phyloP scores from a whole-genome alignment of 306 rosid genomes.

The Dalbergia cochinchinensis region DNA sequence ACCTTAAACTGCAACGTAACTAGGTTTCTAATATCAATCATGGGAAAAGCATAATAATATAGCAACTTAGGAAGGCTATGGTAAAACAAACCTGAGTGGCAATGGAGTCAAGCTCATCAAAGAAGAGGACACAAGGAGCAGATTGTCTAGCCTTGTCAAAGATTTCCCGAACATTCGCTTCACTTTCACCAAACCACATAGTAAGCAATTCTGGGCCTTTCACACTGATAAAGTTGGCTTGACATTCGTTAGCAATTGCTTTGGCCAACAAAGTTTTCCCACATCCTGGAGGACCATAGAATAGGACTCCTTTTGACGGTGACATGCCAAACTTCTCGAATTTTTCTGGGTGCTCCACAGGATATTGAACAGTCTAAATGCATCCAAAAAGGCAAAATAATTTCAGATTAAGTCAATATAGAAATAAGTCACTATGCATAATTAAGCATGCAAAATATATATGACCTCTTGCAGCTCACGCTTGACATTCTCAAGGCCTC shows the following conservation, averaged over 20 bases:
- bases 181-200: constrained; percentile 75
- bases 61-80: neutral
- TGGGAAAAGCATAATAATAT: neutral
- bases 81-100: constrained; percentile 57
- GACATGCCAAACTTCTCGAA: constrained; percentile 71
- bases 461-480: constrained; percentile 68
- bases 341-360: constrained; percentile 69
- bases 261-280: constrained; percentile 66
- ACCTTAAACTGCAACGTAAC: neutral
- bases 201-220: constrained; percentile 68
- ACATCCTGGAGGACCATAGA: constrained; percentile 70
- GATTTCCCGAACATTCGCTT: constrained; percentile 64
- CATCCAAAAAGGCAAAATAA: constrained; percentile 23
- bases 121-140: constrained; percentile 69
- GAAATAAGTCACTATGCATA: neutral
- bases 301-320: constrained; percentile 67
- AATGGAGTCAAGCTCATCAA: constrained; percentile 68
- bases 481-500: constrained; percentile 70
- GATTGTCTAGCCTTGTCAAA: constrained; percentile 66
- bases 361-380: constrained; percentile 66
- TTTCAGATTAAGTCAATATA: neutral
- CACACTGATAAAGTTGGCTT: constrained; percentile 65
- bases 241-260: constrained; percentile 63
- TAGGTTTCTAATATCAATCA: neutral
- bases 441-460: neutral